phyloP scores from a whole-genome alignment of 345 rosid genomes.

The Nasturtium officinale region DNA sequence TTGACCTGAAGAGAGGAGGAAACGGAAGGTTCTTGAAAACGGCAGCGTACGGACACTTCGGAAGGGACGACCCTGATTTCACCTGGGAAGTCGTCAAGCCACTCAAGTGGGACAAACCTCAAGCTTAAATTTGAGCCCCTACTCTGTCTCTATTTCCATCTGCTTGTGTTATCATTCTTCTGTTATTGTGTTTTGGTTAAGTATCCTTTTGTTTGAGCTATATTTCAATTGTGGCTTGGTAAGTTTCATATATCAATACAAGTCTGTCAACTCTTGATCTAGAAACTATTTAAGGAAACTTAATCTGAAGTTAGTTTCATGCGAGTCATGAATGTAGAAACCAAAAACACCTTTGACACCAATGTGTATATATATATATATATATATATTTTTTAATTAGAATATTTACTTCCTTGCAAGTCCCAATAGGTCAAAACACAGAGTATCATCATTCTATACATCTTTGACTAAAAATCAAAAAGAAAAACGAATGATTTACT shows the following conservation, averaged over 20 bases:
- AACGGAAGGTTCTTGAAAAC: slow-evolving; percentile 43
- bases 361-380: no score
- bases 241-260: background rate
- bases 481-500: background rate
- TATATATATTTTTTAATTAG: background rate
- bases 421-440: background rate
- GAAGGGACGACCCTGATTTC: slow-evolving; percentile 47
- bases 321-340: background rate
- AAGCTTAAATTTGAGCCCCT: slow-evolving; percentile 7
- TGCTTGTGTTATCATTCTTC: background rate
- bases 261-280: background rate
- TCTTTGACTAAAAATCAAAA: no score
- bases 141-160: slow-evolving; percentile 2
- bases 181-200: background rate
- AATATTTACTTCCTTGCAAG: background rate
- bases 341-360: no score
- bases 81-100: slow-evolving; percentile 46
- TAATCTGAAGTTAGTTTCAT: background rate
- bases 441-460: no score
- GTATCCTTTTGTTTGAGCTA: background rate
- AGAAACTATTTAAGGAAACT: background rate
- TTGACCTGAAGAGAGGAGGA: slow-evolving; percentile 44
- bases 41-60: slow-evolving; percentile 43
- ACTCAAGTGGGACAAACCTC: slow-evolving; percentile 43
- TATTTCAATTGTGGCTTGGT: background rate